Evolutionary conservation across 805 yeast genomes (phyloP).

Genomic region (Hemisphaericaspora nanyangensis): DNA sequence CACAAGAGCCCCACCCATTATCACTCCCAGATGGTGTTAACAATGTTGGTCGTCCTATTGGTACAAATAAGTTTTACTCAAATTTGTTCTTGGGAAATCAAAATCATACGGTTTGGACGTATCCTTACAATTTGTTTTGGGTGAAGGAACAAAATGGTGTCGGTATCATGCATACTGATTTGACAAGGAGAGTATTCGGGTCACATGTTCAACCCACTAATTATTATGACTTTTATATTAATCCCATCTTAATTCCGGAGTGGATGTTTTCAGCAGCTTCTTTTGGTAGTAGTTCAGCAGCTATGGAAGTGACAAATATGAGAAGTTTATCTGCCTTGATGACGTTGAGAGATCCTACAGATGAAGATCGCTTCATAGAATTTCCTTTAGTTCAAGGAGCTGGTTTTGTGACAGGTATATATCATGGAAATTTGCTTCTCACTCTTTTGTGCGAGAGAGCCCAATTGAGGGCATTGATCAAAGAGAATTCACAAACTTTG

Average conservation of each 20-base stretch:
- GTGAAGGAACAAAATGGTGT: too few species aligned
- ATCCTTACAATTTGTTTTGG: conserved; percentile 58
- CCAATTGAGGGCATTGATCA: conserved; percentile 20
- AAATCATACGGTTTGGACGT: conserved; percentile 52
- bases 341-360: conserved; percentile 21
- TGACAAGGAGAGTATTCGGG: conserved; percentile 43
- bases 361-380: conserved; percentile 37
- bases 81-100: conserved; percentile 55
- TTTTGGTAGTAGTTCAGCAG: conserved; percentile 29
- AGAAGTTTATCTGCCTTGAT: conserved; percentile 50
- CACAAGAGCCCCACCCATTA: conserved; percentile 42
- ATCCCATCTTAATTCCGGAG: conserved; percentile 55
- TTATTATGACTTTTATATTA: conserved; percentile 48
- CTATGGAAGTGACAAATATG: conserved; percentile 45
- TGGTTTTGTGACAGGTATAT: conserved; percentile 74
- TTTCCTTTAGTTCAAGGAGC: conserved; percentile 74
- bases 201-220: conserved; percentile 34
- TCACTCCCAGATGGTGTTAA: conserved; percentile 45
- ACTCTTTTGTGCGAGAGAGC: conserved; percentile 23
- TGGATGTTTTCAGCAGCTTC: conserved; percentile 52
- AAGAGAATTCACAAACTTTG: conserved; percentile 26
- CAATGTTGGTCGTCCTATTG: conserved; percentile 41
- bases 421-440: conserved; percentile 49
- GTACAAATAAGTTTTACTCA: conserved; percentile 75
- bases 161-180: conserved; percentile 56